Evolutionary conservation across 176 grass and related monocot species (phyloP).

Genomic region (Hordeum marinum): DNA sequence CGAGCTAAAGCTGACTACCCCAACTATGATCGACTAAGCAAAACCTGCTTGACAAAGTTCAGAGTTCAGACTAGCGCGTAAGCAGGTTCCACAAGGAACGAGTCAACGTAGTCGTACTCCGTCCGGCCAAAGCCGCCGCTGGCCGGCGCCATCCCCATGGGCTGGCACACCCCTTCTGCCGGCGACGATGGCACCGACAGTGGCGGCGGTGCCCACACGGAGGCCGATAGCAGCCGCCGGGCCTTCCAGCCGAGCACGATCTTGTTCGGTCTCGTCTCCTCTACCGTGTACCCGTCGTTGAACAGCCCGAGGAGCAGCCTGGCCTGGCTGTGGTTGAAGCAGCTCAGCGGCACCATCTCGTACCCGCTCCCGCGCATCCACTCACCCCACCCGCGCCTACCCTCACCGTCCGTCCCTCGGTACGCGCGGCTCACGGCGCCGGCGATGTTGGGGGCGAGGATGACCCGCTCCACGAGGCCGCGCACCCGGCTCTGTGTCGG

Average conservation of each 20-base stretch:
- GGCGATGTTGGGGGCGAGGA: conserved; percentile 61
- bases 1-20: neutral
- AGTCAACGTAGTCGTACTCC: conserved; percentile 44
- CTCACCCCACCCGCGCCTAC: conserved; percentile 38
- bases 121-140: conserved; percentile 16
- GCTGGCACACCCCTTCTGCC: neutral
- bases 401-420: conserved; percentile 3
- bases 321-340: conserved; percentile 79
- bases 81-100: conserved; percentile 44
- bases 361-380: conserved; percentile 61
- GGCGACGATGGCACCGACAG: conserved; percentile 9
- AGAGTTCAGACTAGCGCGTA: conserved; percentile 36
- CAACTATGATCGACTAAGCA: neutral
- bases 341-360: conserved; percentile 43
- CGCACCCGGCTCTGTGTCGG: conserved; percentile 59
- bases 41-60: neutral
- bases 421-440: conserved; percentile 61
- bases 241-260: conserved; percentile 64
- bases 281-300: conserved; percentile 66
- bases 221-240: conserved; percentile 47
- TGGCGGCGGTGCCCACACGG: conserved; percentile 48
- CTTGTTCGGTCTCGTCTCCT: conserved; percentile 52
- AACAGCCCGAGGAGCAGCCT: conserved; percentile 61
- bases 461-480: conserved; percentile 56
- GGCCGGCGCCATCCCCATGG: conserved; percentile 6